A percentile compares a stretch with the other conserved stretches of the same genome.
Evolutionary conservation across 2,329 filamentous ascomycete species (phyloP).

Genomic region (Aspergillus ochraceus): DNA sequence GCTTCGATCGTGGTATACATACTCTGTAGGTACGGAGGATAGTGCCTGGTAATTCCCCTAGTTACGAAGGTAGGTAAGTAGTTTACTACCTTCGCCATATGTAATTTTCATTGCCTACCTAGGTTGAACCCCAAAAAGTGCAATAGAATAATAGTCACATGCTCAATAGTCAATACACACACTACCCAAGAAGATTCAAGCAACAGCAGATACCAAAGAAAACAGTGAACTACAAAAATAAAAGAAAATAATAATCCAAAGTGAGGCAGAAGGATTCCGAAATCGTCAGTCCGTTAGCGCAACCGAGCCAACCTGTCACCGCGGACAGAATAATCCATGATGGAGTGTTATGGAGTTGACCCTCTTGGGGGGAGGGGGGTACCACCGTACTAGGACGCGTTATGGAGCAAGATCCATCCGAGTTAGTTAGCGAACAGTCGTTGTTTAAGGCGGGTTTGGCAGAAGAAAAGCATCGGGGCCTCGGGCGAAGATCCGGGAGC

Average conservation of each 20-base stretch:
- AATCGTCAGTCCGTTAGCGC: slow-evolving; percentile 4
- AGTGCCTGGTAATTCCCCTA: not conserved
- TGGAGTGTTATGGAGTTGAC: not conserved
- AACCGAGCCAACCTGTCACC: slow-evolving; percentile 5
- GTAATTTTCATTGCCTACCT: not conserved
- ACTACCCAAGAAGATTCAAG: not conserved
- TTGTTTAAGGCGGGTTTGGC: slow-evolving; percentile 6
- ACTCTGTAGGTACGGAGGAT: too few relatives aligned
- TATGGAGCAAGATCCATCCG: slow-evolving; percentile 1
- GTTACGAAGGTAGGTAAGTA: too few relatives aligned
- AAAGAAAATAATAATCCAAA: not conserved
- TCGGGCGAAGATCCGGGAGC: slow-evolving; percentile 10
- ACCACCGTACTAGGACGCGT: not conserved
- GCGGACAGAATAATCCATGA: not conserved
- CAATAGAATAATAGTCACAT: too few relatives aligned
- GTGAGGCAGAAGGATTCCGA: not conserved
- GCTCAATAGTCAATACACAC: not conserved
- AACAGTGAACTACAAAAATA: not conserved
- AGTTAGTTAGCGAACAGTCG: slow-evolving; percentile 1
- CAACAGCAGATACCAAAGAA: not conserved
- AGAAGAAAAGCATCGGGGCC: slow-evolving; percentile 9
- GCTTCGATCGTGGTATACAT: not conserved
- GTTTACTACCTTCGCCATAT: not conserved
- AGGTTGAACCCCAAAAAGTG: too few relatives aligned
- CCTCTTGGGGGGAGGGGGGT: not conserved